A percentile compares a stretch with the other conserved stretches of the same genome.
These are phyloP conservation scores for Phytophthora fragariaefolia DNA, from an alignment of 352 stramenopile genomes.

Conservation along the genomic window DNA sequence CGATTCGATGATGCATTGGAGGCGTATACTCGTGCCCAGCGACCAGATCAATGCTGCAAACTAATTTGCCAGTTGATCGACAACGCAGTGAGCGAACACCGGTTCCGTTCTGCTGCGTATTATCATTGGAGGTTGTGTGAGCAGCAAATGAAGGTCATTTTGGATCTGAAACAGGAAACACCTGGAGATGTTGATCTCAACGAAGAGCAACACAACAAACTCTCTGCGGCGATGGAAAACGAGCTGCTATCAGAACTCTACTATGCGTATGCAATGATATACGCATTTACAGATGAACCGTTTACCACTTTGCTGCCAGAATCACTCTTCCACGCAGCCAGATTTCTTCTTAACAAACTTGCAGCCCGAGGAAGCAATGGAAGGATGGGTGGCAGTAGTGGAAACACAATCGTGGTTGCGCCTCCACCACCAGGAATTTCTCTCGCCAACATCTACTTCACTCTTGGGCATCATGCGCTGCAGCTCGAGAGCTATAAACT, in stretches of 20 bases:
- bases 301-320: constrained; percentile 94
- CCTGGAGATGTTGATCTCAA: constrained; percentile 26
- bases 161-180: constrained; percentile 11
- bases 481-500: constrained; percentile 94
- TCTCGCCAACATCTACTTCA: constrained; percentile 93
- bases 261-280: constrained; percentile 94
- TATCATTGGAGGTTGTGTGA: constrained; percentile 94
- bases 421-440: constrained; percentile 86
- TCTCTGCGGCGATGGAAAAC: constrained; percentile 59
- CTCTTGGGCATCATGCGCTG: constrained; percentile 92
- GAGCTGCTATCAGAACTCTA: constrained; percentile 91
- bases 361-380: constrained; percentile 31
- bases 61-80: constrained; percentile 91
- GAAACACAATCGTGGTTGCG: constrained; percentile 22
- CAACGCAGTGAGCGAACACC: constrained; percentile 86
- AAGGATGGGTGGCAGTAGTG: constrained; percentile 20
- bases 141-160: constrained; percentile 68
- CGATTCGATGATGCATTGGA: constrained; percentile 94
- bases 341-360: constrained; percentile 94
- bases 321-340: constrained; percentile 92
- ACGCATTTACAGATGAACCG: constrained; percentile 93
- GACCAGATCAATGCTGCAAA: constrained; percentile 82
- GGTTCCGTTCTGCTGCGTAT: constrained; percentile 92
- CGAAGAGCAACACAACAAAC: constrained; percentile 37
- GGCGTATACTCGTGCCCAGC: constrained; percentile 85